A percentile compares a stretch with the other conserved stretches of the same genome.
phyloP scores from a whole-genome alignment of 2,329 filamentous ascomycete species.

The Aspergillus persii region DNA sequence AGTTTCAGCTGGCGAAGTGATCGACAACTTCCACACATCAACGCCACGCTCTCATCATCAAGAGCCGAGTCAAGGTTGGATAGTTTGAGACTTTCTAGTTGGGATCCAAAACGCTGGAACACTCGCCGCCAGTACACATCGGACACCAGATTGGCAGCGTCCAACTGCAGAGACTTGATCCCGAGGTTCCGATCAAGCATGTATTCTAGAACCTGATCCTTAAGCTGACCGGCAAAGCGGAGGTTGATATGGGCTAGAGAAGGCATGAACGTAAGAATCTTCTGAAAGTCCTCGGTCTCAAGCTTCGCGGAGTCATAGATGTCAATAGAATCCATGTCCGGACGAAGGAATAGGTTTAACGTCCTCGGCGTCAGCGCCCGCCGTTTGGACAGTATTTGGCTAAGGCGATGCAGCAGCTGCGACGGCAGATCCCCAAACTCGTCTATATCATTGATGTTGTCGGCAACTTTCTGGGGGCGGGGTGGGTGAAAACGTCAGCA shows the following conservation, averaged over 20 bases:
- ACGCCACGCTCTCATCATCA: constrained; percentile 64
- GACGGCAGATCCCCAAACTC: constrained; percentile 63
- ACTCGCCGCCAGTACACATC: constrained; percentile 72
- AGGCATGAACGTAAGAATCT: constrained; percentile 74
- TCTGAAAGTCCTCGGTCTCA: constrained; percentile 70
- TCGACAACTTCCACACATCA: constrained; percentile 64
- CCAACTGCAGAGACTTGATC: constrained; percentile 72
- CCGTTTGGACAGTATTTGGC: constrained; percentile 64
- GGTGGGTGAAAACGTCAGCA: constrained; percentile 16
- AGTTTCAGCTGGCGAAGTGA: constrained; percentile 74
- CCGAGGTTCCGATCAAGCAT: constrained; percentile 68
- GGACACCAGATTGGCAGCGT: constrained; percentile 79
- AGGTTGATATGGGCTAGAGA: constrained; percentile 69
- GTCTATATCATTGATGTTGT: constrained; percentile 63
- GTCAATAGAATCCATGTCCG: constrained; percentile 55
- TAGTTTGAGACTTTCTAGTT: constrained; percentile 69
- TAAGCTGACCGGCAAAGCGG: constrained; percentile 86
- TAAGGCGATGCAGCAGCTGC: constrained; percentile 55
- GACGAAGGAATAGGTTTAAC: constrained; percentile 47
- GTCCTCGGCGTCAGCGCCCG: constrained; percentile 53
- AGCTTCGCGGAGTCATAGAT: constrained; percentile 66
- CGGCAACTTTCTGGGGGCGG: constrained; percentile 52
- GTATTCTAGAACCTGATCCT: constrained; percentile 78
- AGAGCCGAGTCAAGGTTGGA: constrained; percentile 84
- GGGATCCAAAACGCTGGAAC: constrained; percentile 62